Base-by-base conservation (phyloP, 352 stramenopile genomes). In the Phytophthora cactorum region DNA sequence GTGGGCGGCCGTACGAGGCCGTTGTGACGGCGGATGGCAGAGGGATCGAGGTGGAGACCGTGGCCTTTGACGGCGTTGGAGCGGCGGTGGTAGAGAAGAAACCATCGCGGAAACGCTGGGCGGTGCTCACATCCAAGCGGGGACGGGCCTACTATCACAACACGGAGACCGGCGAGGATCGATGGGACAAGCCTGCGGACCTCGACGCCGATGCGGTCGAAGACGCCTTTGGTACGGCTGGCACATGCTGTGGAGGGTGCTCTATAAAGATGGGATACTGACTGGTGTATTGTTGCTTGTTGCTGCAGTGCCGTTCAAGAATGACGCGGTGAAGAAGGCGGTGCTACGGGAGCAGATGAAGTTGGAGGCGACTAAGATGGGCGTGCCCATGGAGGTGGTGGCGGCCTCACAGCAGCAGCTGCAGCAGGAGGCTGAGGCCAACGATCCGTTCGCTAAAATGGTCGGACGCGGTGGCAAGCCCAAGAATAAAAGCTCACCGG, bases 131-230 rank as follows among this genome's bases (percentile, higher is more conserved):
- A 38, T 91, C 82, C 27, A 90, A 82, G 52, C 72, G 79, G 22
- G 86, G 84, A 4, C 62, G 77, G n/a, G 84, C 68, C n/a, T 94
- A 92, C 63, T 94, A 94, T 57, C 83, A 94, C 72, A 94, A 94
- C 66, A 83, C 84, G 31, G 86, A 94, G 53, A 94, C 83, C 5
- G 86, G 86, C 36, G 86, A 94, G 63, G 86, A 94, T 56, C 78
- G 81, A 52, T 94, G 86, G 86, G 82, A 91, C 27, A 83, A 85
- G 52, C 86, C 86, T 1, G 64, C 74, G 11, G 86, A 94, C 29
- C 60, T 90, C 58, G 86, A 90, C 15, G 82, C 81, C 29, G 79
- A 91, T 15, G 82, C 82, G 1, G 73, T 70, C 1, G 79, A 88
- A 34, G 80, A 90, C 55, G 58, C 70, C 15, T 91, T 90, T 59